Evolutionary conservation across 176 grass and related monocot species (phyloP).

Genomic region (Puccinellia tenuiflora): DNA sequence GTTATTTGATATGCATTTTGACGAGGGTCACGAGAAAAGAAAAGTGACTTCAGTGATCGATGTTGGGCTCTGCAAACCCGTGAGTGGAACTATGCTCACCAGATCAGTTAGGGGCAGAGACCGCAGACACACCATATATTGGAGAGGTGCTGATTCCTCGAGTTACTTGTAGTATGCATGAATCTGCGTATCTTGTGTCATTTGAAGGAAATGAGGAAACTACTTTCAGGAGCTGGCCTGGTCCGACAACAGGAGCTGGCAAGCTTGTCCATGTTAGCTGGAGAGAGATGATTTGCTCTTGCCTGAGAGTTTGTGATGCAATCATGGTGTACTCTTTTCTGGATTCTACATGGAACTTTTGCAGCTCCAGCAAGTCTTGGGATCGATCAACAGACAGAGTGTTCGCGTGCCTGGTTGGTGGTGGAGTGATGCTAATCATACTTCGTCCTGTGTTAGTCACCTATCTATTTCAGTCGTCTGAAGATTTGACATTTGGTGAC

Average conservation of each 20-base stretch:
- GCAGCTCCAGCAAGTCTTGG: neutral
- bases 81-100: constrained; percentile 67
- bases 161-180: constrained; percentile 24
- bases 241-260: neutral
- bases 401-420: neutral
- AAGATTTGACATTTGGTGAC: no score
- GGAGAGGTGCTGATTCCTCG: constrained; percentile 43
- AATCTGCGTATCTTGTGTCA: neutral
- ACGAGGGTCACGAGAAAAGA: constrained; percentile 46
- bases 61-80: constrained; percentile 70
- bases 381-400: neutral
- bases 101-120: constrained; percentile 94
- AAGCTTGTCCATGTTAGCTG: neutral
- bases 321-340: neutral
- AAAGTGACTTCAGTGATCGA: constrained; percentile 84
- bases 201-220: neutral
- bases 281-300: neutral
- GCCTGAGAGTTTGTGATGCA: neutral
- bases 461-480: no score
- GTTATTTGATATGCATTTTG: constrained; percentile 90
- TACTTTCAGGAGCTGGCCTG: neutral
- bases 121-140: constrained; percentile 79
- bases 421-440: neutral
- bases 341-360: neutral
- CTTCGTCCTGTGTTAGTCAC: neutral